These are phyloP conservation scores for Camellia lanceoleosa DNA, from an alignment of 148 eudicot species.

Conservation along the genomic window DNA sequence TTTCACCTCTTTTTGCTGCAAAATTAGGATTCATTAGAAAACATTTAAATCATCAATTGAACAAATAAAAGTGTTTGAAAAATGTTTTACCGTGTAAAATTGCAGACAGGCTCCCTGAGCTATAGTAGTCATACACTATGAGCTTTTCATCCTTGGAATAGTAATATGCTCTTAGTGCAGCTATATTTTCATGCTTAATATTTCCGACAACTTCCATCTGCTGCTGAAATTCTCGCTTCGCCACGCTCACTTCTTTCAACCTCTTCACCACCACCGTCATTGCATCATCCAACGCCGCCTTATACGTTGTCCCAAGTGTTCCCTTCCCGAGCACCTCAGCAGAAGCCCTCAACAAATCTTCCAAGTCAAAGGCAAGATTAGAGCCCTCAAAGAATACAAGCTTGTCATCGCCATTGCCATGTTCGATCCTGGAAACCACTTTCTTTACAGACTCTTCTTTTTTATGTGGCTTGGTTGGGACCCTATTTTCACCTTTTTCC, in stretches of 20 bases:
- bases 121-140: slow-evolving; percentile 63
- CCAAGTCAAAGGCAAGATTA: slow-evolving; percentile 56
- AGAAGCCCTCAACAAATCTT: slow-evolving; percentile 72
- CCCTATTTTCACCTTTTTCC: slow-evolving; percentile 14
- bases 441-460: slow-evolving; percentile 28
- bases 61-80: background rate
- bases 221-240: slow-evolving; percentile 64
- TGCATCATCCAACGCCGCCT: slow-evolving; percentile 64
- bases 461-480: slow-evolving; percentile 12
- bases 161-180: slow-evolving; percentile 61
- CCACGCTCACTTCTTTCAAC: slow-evolving; percentile 52
- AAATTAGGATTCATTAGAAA: slow-evolving; percentile 4
- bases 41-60: background rate
- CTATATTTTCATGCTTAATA: slow-evolving; percentile 68
- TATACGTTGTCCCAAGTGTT: slow-evolving; percentile 63
- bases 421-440: slow-evolving; percentile 29
- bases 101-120: slow-evolving; percentile 56
- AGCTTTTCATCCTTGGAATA: slow-evolving; percentile 84
- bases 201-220: slow-evolving; percentile 70
- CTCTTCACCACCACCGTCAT: slow-evolving; percentile 65
- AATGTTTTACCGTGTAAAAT: slow-evolving; percentile 54
- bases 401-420: slow-evolving; percentile 36
- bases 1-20: slow-evolving; percentile 48
- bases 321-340: slow-evolving; percentile 86
- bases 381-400: slow-evolving; percentile 61